Conservation (phyloP, 2,329 filamentous ascomycete genomes). For the Curvularia verruculosa region DNA sequence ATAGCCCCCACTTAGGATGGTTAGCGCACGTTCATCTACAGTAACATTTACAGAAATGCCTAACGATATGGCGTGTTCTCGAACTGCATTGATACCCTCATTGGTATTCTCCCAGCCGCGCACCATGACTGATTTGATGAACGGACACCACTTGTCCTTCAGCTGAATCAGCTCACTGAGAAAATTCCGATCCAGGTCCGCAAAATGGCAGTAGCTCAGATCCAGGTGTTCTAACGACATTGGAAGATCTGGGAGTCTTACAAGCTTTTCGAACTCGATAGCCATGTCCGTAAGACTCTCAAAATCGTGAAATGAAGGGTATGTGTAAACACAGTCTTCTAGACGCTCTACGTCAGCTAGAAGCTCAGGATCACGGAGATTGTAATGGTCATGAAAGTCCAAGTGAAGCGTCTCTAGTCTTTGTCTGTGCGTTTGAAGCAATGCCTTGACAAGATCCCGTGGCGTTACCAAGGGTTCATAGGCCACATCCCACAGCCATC, state of each 20-base stretch:
- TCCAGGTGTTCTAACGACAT: not conserved
- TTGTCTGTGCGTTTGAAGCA: conserved; percentile 4
- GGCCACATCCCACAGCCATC: not conserved
- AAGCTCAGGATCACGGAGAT: not conserved
- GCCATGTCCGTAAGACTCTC: not conserved
- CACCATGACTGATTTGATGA: conserved; percentile 1
- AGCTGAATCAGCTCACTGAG: not conserved
- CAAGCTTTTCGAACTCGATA: conserved; percentile 8
- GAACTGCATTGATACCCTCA: not conserved
- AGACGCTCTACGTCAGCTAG: not conserved
- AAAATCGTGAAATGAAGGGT: conserved; percentile 1
- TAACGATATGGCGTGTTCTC: not conserved
- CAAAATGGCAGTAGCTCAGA: not conserved
- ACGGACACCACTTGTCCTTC: conserved; percentile 6
- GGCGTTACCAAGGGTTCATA: conserved; percentile 4
- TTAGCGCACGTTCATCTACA: not conserved
- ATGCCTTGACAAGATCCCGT: conserved; percentile 8
- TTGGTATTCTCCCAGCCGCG: not conserved
- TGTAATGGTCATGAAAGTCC: not conserved
- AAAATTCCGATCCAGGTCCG: not conserved
- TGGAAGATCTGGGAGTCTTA: not conserved
- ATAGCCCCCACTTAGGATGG: not conserved
- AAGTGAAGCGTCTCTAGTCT: conserved; percentile 6
- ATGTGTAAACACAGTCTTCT: not conserved
- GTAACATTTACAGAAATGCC: not conserved